Base-by-base conservation (phyloP, 768 basidiomycete genomes). In the Auricularia heimuer region DNA sequence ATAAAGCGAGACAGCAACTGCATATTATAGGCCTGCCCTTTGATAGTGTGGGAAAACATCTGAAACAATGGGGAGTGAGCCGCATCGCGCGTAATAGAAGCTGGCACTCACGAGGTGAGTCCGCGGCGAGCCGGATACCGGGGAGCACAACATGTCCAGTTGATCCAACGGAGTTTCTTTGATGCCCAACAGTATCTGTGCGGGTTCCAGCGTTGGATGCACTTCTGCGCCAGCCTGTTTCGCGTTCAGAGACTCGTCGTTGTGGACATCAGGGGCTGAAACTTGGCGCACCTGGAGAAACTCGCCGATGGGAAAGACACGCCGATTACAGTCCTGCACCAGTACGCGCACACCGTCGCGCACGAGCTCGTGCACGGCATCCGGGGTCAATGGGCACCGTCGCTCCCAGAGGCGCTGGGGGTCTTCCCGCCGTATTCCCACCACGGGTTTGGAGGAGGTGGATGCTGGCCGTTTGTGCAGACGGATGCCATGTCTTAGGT, bases 21-120 rank as follows among this genome's bases (percentile, higher is more conserved):
- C 71, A 88, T 90, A 70, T 96, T 97, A 75, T 95, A 95, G 4
- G 79, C 74, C 74, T 96, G 91, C 0, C 90, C 90, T 74, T 95
- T 96, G 64, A 84, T 83, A 0, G 94, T 95, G 72, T 95, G 94
- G 36, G 90, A 93, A 81, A 97, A 96, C 87, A 94, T 93, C 64
- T 94, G 12, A 8, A 42, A 42, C 39, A 42, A 42, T 42, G 39
- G 39, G 12, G 39, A 8, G 12, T 42, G 7, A 42, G 39, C 39
- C 8, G 39, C 7, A 14, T 8, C 39, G 39, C 39, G 39, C 1
- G 39, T 14, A 42, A 42, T 42, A 42, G 39, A 42, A 42, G 39
- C 60, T 11, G 71, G 69, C 58, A 54, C 21, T 34, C 51, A 63
- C 16, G 37, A 24, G 44, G 61, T 42, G 21, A 68, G 73, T 42